Evolutionary conservation across 2,329 filamentous ascomycete genomes (phyloP), one percentile per base, ranked within the genome.

Genomic region (Ilyonectria robusta): DNA sequence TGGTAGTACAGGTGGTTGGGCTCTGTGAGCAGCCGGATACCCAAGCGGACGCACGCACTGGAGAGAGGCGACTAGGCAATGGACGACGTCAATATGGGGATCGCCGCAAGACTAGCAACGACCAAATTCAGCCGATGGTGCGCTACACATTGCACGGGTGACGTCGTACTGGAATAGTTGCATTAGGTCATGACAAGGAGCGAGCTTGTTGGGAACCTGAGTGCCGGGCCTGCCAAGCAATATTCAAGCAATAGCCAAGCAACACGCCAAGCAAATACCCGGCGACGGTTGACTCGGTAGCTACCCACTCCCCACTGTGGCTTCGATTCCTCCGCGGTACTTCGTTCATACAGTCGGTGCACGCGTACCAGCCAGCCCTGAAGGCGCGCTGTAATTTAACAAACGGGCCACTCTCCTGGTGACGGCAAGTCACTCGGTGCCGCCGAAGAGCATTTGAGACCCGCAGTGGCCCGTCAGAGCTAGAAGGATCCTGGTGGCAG

Each of bases 211-310:
- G 42, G 21, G 48, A 26, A 19, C 42, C 44, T 42, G 54, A 59
- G 37, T 54, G 40, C 48, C 48, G 44, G 44, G 44, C 31, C 44
- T n/a, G 56, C 56, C 56, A 59, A 59, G 56, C 44, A 59, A 37
- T 54, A 26, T 17, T 44, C n/a, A 17, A 42, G 21, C 23, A 31
- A 8, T n/a, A 31, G 26, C 11, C 6, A n/a, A 48, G 29, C 42
- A 35, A 26, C 26, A 26, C 26, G 59, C 59, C 59, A 62, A 62
- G 59, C 53, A 62, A 48, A 37, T 56, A 35, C 53, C 51, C 53
- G 59, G 31, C 33, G 56, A 56, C 51, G 53, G 35, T 46, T 23
- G 19, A 23, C 40, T 42, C 40, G 15, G 15, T 42, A 17, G 6
- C 8, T 23, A 46, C 44, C 44, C 37, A 6, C 13, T 13, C 37